Evolutionary conservation across 164 flowering plant species (phyloP).

Genomic region (Cinnamomum micranthum): DNA sequence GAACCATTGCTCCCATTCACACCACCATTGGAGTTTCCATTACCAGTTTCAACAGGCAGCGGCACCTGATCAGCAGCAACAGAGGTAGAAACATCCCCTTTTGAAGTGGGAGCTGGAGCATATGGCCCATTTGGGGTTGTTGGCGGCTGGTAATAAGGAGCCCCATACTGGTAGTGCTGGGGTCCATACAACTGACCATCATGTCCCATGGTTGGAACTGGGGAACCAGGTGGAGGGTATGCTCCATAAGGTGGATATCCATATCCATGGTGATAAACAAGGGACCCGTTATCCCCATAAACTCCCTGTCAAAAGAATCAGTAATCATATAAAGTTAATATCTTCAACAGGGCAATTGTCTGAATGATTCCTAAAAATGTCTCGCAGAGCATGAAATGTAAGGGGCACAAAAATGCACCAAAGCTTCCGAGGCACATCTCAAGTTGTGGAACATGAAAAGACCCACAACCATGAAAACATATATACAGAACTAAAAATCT

Average conservation of each 20-base stretch:
- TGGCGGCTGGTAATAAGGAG: slow-evolving; percentile 54
- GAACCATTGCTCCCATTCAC: slow-evolving; percentile 41
- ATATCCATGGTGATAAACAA: slow-evolving; percentile 64
- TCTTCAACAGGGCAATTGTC: not conserved
- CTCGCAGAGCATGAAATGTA: not conserved
- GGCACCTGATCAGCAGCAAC: slow-evolving; percentile 49
- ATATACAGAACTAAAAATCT: not conserved
- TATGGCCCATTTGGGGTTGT: slow-evolving; percentile 40
- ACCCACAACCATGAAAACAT: not conserved
- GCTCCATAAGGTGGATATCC: slow-evolving; percentile 72
- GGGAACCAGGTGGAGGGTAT: slow-evolving; percentile 62
- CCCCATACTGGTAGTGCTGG: slow-evolving; percentile 75
- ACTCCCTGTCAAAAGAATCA: slow-evolving; percentile 36
- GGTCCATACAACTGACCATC: slow-evolving; percentile 80
- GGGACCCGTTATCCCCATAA: slow-evolving; percentile 64
- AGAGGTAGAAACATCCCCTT: slow-evolving; percentile 43
- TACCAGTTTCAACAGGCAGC: slow-evolving; percentile 37
- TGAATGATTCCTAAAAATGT: not conserved
- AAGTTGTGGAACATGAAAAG: not conserved
- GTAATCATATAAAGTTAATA: not conserved
- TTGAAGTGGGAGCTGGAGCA: slow-evolving; percentile 26
- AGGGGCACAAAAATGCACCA: not conserved
- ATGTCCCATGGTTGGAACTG: slow-evolving; percentile 73
- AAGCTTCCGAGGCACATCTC: not conserved
- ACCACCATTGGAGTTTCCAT: slow-evolving; percentile 17